phyloP scores from a whole-genome alignment of 1,284 basidiomycete genomes.

The Apiotrichum mycotoxinovorans region DNA sequence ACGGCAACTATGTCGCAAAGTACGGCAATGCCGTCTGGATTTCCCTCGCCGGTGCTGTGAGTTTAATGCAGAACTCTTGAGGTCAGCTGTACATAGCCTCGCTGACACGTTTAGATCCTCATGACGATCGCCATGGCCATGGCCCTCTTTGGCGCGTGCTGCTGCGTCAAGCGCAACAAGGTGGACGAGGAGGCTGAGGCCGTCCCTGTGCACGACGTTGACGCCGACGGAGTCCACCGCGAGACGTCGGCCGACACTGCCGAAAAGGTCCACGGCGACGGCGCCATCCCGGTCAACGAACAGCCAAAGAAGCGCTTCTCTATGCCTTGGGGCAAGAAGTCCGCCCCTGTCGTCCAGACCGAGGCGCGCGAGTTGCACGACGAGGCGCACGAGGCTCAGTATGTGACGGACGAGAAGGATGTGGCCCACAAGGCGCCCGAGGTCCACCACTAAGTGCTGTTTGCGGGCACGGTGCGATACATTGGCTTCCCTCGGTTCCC shows the following conservation, averaged over 20 bases:
- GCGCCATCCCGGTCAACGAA: not conserved
- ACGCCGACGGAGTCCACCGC: conserved; percentile 1
- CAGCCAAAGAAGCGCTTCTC: not conserved
- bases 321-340: conserved; percentile 4
- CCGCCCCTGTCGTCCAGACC: not conserved
- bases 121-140: conserved; percentile 8
- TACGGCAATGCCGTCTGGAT: conserved; percentile 11
- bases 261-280: conserved; percentile 1
- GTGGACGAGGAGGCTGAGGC: not conserved
- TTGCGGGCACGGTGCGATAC: too few relatives aligned
- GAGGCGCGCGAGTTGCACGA: too few relatives aligned
- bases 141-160: conserved; percentile 12
- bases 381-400: too few relatives aligned
- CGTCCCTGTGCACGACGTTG: conserved; percentile 4
- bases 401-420: too few relatives aligned
- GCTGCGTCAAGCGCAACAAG: conserved; percentile 11
- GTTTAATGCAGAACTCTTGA: too few relatives aligned
- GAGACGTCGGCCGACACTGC: not conserved
- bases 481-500: too few relatives aligned
- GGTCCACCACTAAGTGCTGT: too few relatives aligned
- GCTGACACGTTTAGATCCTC: conserved; percentile 2
- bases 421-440: too few relatives aligned
- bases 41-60: conserved; percentile 9
- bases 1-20: conserved; percentile 3
- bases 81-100: not conserved